Evolutionary conservation across 495 filamentous ascomycete species (phyloP).

Genomic region (Lineolata rhizophorae): DNA sequence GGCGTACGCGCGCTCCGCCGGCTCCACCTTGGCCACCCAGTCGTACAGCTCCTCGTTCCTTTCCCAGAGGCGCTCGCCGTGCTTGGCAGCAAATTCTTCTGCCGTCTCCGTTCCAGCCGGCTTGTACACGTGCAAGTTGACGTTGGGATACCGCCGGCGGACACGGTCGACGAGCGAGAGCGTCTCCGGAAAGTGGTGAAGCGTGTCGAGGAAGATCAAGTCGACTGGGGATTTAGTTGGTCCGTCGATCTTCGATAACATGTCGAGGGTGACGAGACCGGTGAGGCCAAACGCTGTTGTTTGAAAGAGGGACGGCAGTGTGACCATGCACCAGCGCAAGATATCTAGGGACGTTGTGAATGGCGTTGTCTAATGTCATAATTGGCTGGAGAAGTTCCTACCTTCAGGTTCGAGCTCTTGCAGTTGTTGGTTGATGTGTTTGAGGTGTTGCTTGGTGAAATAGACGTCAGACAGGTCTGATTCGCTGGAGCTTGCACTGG

Average conservation of each 20-base stretch:
- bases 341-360: too few relatives aligned
- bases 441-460: slow-evolving; percentile 75
- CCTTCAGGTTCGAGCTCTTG: slow-evolving; percentile 59
- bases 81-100: slow-evolving; percentile 54
- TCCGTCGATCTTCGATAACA: slow-evolving; percentile 49
- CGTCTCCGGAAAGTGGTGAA: slow-evolving; percentile 90
- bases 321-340: slow-evolving; percentile 74
- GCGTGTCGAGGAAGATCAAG: slow-evolving; percentile 89
- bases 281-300: slow-evolving; percentile 94
- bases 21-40: slow-evolving; percentile 94
- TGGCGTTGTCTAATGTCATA: neutral
- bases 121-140: slow-evolving; percentile 74
- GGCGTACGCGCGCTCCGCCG: slow-evolving; percentile 74
- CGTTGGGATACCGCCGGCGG: slow-evolving; percentile 47
- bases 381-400: slow-evolving; percentile 10
- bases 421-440: slow-evolving; percentile 73
- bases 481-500: slow-evolving; percentile 45
- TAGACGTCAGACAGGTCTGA: slow-evolving; percentile 48
- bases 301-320: slow-evolving; percentile 81
- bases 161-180: slow-evolving; percentile 61
- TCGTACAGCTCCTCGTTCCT: slow-evolving; percentile 76
- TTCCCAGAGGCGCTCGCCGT: slow-evolving; percentile 75
- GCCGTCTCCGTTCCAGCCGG: slow-evolving; percentile 46
- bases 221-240: slow-evolving; percentile 48
- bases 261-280: slow-evolving; percentile 82